Conservation (phyloP, 495 filamentous ascomycete genomes). For the Neurospora sp. region DNA sequence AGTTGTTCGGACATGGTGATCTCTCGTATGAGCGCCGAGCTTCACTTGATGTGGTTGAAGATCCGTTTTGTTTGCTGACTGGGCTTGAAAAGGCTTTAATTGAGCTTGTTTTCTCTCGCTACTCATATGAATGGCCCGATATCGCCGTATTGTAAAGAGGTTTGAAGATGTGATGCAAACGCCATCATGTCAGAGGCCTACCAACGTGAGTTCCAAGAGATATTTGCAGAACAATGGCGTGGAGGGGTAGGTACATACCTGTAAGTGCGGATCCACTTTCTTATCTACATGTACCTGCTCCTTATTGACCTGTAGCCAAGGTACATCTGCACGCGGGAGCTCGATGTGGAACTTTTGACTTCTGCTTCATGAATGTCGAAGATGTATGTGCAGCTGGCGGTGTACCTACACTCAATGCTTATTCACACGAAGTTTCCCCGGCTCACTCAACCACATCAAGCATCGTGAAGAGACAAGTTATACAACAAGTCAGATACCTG, state of each 20-base stretch:
- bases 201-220: not conserved
- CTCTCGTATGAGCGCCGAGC: not conserved
- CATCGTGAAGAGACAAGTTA: not conserved
- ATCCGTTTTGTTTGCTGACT: not conserved
- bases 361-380: not conserved
- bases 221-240: not conserved
- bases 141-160: not conserved
- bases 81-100: not conserved
- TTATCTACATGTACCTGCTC: not conserved
- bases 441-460: not conserved
- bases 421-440: not conserved
- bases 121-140: not conserved
- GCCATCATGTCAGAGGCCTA: not conserved
- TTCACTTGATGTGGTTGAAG: not conserved
- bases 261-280: not conserved
- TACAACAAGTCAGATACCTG: not conserved
- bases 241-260: not conserved
- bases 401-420: not conserved
- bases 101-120: not conserved
- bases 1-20: slow-evolving; percentile 63
- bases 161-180: not conserved
- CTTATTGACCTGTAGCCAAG: not conserved
- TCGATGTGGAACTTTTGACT: not conserved
- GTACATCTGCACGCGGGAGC: not conserved
- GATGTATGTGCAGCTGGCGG: not conserved